Percentiles rank a stretch among this genome's conserved stretches.
These are phyloP conservation scores for Russula virescens DNA, from an alignment of 768 basidiomycete genomes.

Conservation along the genomic window DNA sequence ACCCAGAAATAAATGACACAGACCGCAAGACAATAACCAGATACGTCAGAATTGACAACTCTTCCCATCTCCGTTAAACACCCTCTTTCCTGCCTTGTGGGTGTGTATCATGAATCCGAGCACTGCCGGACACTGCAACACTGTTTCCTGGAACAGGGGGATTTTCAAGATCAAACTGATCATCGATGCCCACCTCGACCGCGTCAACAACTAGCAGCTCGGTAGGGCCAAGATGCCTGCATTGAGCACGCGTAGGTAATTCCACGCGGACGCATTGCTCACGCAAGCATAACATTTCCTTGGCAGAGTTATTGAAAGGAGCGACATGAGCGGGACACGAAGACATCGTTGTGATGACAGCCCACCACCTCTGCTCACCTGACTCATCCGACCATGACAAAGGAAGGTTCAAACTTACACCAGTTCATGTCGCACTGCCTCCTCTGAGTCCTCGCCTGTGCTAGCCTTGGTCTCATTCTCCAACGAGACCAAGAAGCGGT, in stretches of 20 bases:
- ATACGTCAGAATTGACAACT: slow-evolving; percentile 22
- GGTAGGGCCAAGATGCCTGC: slow-evolving; percentile 55
- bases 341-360: slow-evolving; percentile 7
- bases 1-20: slow-evolving; percentile 38
- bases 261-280: slow-evolving; percentile 95
- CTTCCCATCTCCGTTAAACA: slow-evolving; percentile 35
- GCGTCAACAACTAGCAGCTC: slow-evolving; percentile 50
- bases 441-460: slow-evolving; percentile 51
- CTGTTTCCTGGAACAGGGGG: slow-evolving; percentile 60
- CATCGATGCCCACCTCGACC: slow-evolving; percentile 30
- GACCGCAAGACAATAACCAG: background rate
- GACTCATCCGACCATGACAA: background rate
- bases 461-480: slow-evolving; percentile 55
- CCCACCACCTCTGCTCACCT: background rate
- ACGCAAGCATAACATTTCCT: slow-evolving; percentile 75
- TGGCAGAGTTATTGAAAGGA: slow-evolving; percentile 44
- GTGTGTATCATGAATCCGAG: slow-evolving; percentile 83
- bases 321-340: background rate
- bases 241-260: slow-evolving; percentile 73
- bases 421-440: slow-evolving; percentile 62
- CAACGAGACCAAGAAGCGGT: slow-evolving; percentile 85
- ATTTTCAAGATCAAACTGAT: slow-evolving; percentile 69
- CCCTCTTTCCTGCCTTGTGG: slow-evolving; percentile 49
- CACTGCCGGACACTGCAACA: slow-evolving; percentile 72
- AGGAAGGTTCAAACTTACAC: slow-evolving; percentile 47